Evolutionary conservation across 2,329 filamentous ascomycete genomes (phyloP).

Genomic region (Mollisia scopiformis): DNA sequence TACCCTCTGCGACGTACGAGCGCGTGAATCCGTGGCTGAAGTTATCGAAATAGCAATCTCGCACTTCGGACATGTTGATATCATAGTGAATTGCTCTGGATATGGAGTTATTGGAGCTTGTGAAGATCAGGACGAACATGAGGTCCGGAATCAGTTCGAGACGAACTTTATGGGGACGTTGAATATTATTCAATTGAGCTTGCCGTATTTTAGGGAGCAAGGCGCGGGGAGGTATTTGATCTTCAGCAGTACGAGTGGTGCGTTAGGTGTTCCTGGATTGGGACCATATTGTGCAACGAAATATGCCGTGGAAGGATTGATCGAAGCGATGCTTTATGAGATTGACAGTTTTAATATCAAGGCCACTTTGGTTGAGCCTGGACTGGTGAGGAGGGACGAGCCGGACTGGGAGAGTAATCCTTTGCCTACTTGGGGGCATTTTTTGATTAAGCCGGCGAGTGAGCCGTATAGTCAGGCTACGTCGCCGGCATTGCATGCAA

Average conservation of each 20-base stretch:
- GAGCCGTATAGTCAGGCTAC: conserved; percentile 78
- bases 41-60: conserved; percentile 72
- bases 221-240: conserved; percentile 83
- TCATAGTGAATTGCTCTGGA: conserved; percentile 91
- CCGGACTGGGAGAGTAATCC: conserved; percentile 55
- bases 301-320: conserved; percentile 92
- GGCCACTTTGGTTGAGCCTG: conserved; percentile 89
- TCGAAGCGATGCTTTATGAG: conserved; percentile 97
- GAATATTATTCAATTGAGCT: conserved; percentile 86
- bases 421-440: conserved; percentile 86
- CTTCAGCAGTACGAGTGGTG: conserved; percentile 90
- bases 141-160: conserved; percentile 94
- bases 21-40: conserved; percentile 73
- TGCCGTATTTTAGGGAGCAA: conserved; percentile 85
- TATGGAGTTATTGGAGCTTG: conserved; percentile 95
- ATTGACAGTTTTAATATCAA: conserved; percentile 91
- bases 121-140: conserved; percentile 95
- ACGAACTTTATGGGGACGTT: conserved; percentile 97
- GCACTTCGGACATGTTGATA: conserved; percentile 80
- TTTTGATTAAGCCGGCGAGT: conserved; percentile 84
- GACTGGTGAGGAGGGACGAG: conserved; percentile 86
- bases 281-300: conserved; percentile 97
- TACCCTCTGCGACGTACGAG: conserved; percentile 87
- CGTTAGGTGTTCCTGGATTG: conserved; percentile 89
- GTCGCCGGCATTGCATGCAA: conserved; percentile 84